These are phyloP conservation scores for Cyathus striatus DNA, from an alignment of 768 basidiomycete genomes.

Conservation along the genomic window DNA sequence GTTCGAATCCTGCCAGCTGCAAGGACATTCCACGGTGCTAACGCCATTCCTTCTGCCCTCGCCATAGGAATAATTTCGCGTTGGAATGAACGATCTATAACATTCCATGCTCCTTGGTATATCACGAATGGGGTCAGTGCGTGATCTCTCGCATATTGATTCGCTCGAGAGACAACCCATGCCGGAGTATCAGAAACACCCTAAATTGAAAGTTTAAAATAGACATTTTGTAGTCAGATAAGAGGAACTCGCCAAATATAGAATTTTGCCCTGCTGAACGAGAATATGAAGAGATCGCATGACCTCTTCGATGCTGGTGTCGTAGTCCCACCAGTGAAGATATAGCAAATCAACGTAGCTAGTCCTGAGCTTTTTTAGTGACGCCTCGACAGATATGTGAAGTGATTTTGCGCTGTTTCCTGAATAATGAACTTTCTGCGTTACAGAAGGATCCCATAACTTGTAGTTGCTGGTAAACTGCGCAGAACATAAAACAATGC, in stretches of 20 bases:
- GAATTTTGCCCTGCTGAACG: slow-evolving; percentile 40
- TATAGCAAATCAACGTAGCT: slow-evolving; percentile 35
- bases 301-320: no score
- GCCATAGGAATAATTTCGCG: slow-evolving; percentile 1
- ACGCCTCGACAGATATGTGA: slow-evolving; percentile 26
- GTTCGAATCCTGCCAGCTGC: no score
- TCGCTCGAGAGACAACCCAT: no score
- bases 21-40: no score
- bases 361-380: slow-evolving; percentile 33
- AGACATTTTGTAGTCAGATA: neutral
- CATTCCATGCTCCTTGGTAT: neutral
- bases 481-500: neutral
- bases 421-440: slow-evolving; percentile 19
- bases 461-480: slow-evolving; percentile 24
- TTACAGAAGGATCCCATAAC: slow-evolving; percentile 12
- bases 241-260: slow-evolving; percentile 20
- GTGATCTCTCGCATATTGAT: no score
- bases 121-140: neutral
- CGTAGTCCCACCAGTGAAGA: slow-evolving; percentile 42
- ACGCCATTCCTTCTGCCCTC: neutral
- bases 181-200: slow-evolving; percentile 1
- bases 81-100: neutral
- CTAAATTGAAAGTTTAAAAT: slow-evolving; percentile 6
- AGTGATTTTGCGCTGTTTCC: slow-evolving; percentile 39
- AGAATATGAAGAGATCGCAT: slow-evolving; percentile 45